A percentile compares a stretch with the other conserved stretches of the same genome.
phyloP scores from a whole-genome alignment of 805 yeast species.

The Yarrowia bubula region DNA sequence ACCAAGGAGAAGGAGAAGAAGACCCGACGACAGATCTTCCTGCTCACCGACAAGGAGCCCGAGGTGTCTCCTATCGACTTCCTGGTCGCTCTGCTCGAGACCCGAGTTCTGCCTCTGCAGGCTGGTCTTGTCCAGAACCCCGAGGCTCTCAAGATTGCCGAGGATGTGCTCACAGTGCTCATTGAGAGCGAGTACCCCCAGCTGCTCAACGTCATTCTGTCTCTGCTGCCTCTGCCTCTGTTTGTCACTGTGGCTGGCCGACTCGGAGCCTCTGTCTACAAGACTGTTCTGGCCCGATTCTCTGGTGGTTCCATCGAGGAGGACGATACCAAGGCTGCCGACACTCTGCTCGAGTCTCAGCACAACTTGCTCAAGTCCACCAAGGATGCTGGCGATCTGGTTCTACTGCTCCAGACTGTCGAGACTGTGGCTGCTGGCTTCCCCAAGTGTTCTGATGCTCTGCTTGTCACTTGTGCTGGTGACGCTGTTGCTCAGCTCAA shows the following conservation, averaged over 20 bases:
- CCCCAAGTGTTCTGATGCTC: slow-evolving; percentile 23
- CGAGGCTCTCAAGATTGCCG: slow-evolving; percentile 25
- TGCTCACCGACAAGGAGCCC: background rate
- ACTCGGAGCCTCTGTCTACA: slow-evolving; percentile 23
- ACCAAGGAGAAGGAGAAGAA: slow-evolving; percentile 40
- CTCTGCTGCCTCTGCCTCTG: slow-evolving; percentile 21
- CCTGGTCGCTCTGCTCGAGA: slow-evolving; percentile 5
- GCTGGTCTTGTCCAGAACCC: slow-evolving; percentile 18
- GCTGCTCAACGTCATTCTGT: slow-evolving; percentile 10
- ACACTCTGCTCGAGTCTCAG: slow-evolving; percentile 38
- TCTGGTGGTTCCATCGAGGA: slow-evolving; percentile 43
- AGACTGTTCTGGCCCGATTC: slow-evolving; percentile 20
- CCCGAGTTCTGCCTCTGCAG: slow-evolving; percentile 14
- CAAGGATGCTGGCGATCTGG: slow-evolving; percentile 3
- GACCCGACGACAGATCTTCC: slow-evolving; percentile 30
- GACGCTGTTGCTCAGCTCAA: slow-evolving; percentile 17
- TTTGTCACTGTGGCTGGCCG: slow-evolving; percentile 16
- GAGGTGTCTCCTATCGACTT: slow-evolving; percentile 21
- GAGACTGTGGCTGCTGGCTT: slow-evolving; percentile 13
- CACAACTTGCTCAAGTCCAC: background rate
- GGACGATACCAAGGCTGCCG: slow-evolving; percentile 52
- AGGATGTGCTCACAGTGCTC: slow-evolving; percentile 5
- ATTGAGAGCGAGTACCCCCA: slow-evolving; percentile 21
- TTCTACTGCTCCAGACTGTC: slow-evolving; percentile 16
- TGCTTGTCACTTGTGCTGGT: slow-evolving; percentile 10